Conservation (phyloP, 352 stramenopile genomes). For the Thalassiosira mediterranea region DNA sequence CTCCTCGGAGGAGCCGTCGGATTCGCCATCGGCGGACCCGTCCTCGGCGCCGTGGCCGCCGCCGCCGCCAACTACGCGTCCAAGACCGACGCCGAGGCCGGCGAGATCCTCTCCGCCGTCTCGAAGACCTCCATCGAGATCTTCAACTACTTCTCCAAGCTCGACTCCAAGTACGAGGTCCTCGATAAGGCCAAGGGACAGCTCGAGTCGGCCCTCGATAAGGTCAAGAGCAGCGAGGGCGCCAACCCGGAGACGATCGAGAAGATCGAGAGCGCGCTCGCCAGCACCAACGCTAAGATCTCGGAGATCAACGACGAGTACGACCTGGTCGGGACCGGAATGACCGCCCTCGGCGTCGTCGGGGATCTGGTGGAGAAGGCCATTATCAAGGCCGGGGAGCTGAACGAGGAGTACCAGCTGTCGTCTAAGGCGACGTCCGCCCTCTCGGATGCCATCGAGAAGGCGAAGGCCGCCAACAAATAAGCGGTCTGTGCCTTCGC, state of each 20-base stretch:
- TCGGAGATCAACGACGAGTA: constrained; percentile 87
- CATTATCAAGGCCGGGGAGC: constrained; percentile 84
- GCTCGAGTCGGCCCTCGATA: constrained; percentile 69
- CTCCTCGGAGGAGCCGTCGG: constrained; percentile 79
- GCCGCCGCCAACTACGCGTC: constrained; percentile 85
- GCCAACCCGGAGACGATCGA: constrained; percentile 79
- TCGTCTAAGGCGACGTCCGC: constrained; percentile 82
- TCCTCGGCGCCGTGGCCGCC: constrained; percentile 77
- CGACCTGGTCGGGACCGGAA: constrained; percentile 84
- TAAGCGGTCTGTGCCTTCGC: neutral
- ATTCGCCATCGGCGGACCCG: constrained; percentile 82
- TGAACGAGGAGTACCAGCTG: constrained; percentile 88
- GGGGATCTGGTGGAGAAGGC: constrained; percentile 86
- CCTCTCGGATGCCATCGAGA: constrained; percentile 78
- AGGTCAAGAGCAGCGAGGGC: constrained; percentile 80
- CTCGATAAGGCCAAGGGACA: constrained; percentile 65
- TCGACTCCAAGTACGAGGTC: constrained; percentile 87
- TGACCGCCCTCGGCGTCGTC: constrained; percentile 83
- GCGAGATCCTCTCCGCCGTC: constrained; percentile 79
- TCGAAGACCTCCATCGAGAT: constrained; percentile 86
- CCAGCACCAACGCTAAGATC: constrained; percentile 81
- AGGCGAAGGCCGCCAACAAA: constrained; percentile 73
- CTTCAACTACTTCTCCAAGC: constrained; percentile 87
- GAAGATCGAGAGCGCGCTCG: constrained; percentile 85
- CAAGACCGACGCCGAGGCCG: constrained; percentile 83